Percentiles rank a stretch among this genome's conserved stretches.
Evolutionary conservation across 805 yeast species (phyloP).

Genomic region (Helenozyma baotianmanensis): DNA sequence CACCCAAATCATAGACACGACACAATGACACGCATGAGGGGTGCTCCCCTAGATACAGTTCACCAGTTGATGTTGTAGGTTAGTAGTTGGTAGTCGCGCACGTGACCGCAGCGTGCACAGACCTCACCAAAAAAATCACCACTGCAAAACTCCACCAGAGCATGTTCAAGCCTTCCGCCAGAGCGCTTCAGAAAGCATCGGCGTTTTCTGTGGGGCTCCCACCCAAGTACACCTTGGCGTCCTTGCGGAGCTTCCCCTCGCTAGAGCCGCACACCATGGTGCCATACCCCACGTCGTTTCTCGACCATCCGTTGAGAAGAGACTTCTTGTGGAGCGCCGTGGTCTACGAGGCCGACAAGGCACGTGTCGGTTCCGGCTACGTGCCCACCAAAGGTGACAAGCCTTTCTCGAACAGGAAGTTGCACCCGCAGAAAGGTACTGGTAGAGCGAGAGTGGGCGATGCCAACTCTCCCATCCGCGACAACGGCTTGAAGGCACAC

Average conservation of each 20-base stretch:
- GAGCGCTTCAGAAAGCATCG: background rate
- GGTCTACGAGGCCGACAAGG: constrained; percentile 82
- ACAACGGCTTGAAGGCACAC: constrained; percentile 83
- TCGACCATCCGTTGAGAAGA: constrained; percentile 76
- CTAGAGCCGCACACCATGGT: constrained; percentile 76
- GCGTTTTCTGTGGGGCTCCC: constrained; percentile 33
- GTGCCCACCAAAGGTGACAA: constrained; percentile 85
- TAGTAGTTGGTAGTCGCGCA: too few relatives aligned
- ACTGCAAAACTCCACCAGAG: too few relatives aligned
- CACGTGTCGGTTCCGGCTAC: constrained; percentile 83
- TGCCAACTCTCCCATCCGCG: constrained; percentile 87
- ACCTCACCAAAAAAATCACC: too few relatives aligned
- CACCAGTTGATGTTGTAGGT: too few relatives aligned
- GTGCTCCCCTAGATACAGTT: too few relatives aligned
- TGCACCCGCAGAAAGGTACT: constrained; percentile 86
- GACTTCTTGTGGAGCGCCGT: constrained; percentile 95
- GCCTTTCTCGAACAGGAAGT: constrained; percentile 77
- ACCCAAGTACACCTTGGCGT: constrained; percentile 68
- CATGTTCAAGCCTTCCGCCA: background rate
- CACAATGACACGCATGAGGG: too few relatives aligned
- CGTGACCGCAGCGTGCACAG: too few relatives aligned
- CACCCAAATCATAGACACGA: too few relatives aligned
- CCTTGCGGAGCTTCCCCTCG: constrained; percentile 82
- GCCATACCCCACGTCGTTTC: constrained; percentile 69
- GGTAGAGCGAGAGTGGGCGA: constrained; percentile 97